Evolutionary conservation across 306 rosid genomes (phyloP), one percentile per base, ranked within the genome.

Genomic region (Psophocarpus tetragonolobus): DNA sequence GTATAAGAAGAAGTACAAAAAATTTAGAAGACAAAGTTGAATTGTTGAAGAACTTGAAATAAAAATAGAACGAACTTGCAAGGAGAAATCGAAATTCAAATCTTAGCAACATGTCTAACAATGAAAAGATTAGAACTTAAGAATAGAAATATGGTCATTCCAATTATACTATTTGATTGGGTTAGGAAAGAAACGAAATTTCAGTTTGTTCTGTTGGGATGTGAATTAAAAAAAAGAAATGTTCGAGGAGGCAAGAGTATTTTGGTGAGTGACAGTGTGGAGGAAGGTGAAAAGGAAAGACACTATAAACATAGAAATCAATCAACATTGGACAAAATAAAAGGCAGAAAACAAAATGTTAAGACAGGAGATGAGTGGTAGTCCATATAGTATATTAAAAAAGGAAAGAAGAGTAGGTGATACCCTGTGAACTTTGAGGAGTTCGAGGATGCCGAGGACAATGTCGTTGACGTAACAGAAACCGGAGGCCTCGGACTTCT

Each of bases 401-500:
- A 4, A 29, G 4, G 32, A 29, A 36, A 3, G 1, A 54, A 23
- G 62, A 23, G 10, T 7, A 2, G 20, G 53, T 42, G 1, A 36
- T 29, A 29, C 32, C 86, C 79, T 91, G 81, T 93, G 97, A 80
- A 85, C 87, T 81, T 93, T 93, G 79, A 93, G 98, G 4, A 93
- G 95, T 87, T 93, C 98, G 21, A 93, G 96, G 66, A 93, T 91
- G 13, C 97, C 98, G 3, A 93, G 90, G 1, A 93, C 98, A 71
- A 93, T 93, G 73, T 93, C 98, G 47, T 93, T 93, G 71, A 93
- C 98, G 32, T 93, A 93, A 66, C 98, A 93, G 62, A 93, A 93
- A 0, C 98, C 98, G 8, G 98, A 93, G 13, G 97, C 98, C 75
- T 93, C 97, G 13, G 97, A 78, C 81, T 90, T 91, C 90, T 91